Conservation (phyloP, 2,329 filamentous ascomycete genomes). For the Akanthomyces uredinophilus region DNA sequence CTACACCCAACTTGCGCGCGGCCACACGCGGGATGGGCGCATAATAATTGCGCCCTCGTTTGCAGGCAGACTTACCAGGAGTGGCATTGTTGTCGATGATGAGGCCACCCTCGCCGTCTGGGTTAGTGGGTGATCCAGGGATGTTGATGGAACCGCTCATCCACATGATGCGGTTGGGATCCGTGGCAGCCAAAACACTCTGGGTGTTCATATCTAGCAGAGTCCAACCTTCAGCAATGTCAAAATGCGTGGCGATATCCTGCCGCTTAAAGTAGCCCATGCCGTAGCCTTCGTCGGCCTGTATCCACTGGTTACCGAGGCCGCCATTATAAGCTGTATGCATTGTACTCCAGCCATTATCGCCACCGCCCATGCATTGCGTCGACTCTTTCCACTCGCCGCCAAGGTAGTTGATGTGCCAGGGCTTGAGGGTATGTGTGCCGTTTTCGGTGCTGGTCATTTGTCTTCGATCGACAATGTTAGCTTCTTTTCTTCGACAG, state of each 20-base stretch:
- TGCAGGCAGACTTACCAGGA: slow-evolving; percentile 12
- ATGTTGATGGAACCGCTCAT: slow-evolving; percentile 43
- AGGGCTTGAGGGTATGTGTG: slow-evolving; percentile 43
- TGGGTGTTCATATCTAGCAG: slow-evolving; percentile 17
- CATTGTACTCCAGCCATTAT: slow-evolving; percentile 46
- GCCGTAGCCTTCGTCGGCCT: slow-evolving; percentile 20
- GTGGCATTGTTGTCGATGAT: slow-evolving; percentile 42
- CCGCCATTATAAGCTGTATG: slow-evolving; percentile 45
- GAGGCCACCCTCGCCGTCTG: slow-evolving; percentile 36
- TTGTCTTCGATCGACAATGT: slow-evolving; percentile 20
- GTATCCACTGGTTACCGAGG: slow-evolving; percentile 46
- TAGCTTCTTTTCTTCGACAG: neutral
- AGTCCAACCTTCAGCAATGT: slow-evolving; percentile 51
- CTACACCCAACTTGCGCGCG: neutral
- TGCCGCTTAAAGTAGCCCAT: slow-evolving; percentile 44
- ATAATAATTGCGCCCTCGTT: neutral
- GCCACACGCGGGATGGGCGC: neutral
- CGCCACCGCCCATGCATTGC: slow-evolving; percentile 47
- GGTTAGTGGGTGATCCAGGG: slow-evolving; percentile 31
- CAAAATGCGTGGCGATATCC: slow-evolving; percentile 49
- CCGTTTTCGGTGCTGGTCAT: slow-evolving; percentile 36
- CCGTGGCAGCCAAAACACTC: slow-evolving; percentile 28
- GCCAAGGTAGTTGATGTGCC: slow-evolving; percentile 44
- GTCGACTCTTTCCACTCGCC: slow-evolving; percentile 42
- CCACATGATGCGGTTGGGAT: slow-evolving; percentile 39